phyloP scores from a whole-genome alignment of 2,329 filamentous ascomycete genomes.

The Dactylonectria estremocensis region DNA sequence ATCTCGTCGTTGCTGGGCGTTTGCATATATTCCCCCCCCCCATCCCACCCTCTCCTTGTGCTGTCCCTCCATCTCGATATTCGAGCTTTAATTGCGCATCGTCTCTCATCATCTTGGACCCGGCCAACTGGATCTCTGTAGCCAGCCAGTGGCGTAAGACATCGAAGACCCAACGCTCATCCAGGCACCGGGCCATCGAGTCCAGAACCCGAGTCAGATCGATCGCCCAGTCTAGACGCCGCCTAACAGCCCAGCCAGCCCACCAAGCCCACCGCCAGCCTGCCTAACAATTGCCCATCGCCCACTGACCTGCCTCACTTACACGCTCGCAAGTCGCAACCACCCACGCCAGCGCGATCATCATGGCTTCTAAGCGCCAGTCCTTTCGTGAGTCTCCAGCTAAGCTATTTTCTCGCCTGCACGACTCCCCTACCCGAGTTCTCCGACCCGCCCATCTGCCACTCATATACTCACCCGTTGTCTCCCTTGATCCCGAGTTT shows the following conservation, averaged over 20 bases:
- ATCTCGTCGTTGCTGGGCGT: not conserved
- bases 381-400: conserved; percentile 14
- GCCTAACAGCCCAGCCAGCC: not conserved
- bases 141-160: conserved; percentile 16
- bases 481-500: not conserved
- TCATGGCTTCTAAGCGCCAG: conserved; percentile 3
- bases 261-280: conserved; percentile 1
- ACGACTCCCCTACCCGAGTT: not conserved
- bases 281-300: conserved; percentile 9
- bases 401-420: not conserved
- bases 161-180: conserved; percentile 12
- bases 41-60: not conserved
- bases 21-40: not conserved
- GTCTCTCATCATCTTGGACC: not conserved
- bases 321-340: conserved; percentile 3
- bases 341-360: not conserved
- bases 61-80: not conserved
- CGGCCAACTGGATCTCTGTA: not conserved
- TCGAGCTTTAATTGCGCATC: not conserved
- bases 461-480: conserved; percentile 11
- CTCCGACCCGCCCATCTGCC: not conserved
- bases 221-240: not conserved
- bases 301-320: conserved; percentile 17
- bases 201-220: conserved; percentile 22
- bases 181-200: conserved; percentile 17